A percentile compares a stretch with the other conserved stretches of the same genome.
Evolutionary conservation across 371 early-diverging fungal genomes (phyloP).

Genomic region (Lichtheimia ornata): DNA sequence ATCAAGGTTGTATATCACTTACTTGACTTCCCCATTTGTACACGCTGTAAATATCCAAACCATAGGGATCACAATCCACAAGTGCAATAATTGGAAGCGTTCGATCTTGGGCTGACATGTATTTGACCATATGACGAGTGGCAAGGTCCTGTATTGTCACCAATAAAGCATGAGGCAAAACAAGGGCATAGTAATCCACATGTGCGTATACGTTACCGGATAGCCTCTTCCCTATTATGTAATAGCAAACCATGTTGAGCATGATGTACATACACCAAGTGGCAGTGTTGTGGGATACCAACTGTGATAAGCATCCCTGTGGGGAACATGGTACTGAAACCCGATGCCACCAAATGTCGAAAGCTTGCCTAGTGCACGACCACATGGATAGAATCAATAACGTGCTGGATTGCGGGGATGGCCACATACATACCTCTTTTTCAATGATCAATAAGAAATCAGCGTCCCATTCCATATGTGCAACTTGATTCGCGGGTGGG

Average conservation of each 20-base stretch:
- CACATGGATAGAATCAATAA: neutral
- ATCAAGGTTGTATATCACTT: neutral
- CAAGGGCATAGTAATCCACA: too few species aligned
- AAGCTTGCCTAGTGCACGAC: slow-evolving; percentile 44
- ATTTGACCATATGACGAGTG: slow-evolving; percentile 43
- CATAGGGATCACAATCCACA: slow-evolving; percentile 51
- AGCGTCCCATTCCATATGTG: slow-evolving; percentile 34
- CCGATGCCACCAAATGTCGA: slow-evolving; percentile 37
- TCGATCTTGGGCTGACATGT: slow-evolving; percentile 22
- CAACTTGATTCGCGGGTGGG: slow-evolving; percentile 36
- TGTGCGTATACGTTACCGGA: too few species aligned
- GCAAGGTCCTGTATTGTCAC: slow-evolving; percentile 29
- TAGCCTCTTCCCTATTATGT: slow-evolving; percentile 41
- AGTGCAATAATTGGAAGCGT: slow-evolving; percentile 32
- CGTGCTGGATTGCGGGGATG: too few species aligned
- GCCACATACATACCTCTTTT: slow-evolving; percentile 53
- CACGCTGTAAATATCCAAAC: slow-evolving; percentile 49
- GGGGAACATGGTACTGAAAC: slow-evolving; percentile 24
- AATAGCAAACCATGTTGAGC: neutral
- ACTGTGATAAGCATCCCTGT: slow-evolving; percentile 44
- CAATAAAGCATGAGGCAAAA: neutral
- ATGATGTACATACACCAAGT: too few species aligned
- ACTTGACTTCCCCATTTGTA: slow-evolving; percentile 53
- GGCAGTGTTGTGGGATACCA: slow-evolving; percentile 3
- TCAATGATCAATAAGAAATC: slow-evolving; percentile 42